Percentiles rank a stretch among this genome's conserved stretches.
Conservation (phyloP, 1,139 yeast species). For the Suhomyces chickasaworum region DNA sequence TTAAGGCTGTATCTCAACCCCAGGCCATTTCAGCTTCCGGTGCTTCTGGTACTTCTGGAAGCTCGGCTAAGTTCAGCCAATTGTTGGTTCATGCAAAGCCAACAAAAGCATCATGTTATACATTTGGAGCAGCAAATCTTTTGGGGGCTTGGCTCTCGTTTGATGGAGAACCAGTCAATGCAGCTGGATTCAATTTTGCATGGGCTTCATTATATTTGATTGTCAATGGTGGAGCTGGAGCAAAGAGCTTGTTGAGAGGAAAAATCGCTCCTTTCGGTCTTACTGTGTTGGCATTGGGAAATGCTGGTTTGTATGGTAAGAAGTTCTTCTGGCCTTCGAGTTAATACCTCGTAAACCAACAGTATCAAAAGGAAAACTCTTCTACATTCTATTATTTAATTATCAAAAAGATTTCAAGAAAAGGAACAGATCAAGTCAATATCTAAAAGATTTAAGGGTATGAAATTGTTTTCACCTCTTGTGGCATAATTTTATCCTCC, state of each 20-base stretch:
- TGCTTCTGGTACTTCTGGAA: slow-evolving; percentile 34
- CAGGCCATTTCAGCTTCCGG: slow-evolving; percentile 21
- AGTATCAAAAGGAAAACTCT: too few species aligned
- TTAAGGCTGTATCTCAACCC: slow-evolving; percentile 21
- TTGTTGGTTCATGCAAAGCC: slow-evolving; percentile 36
- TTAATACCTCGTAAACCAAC: too few species aligned
- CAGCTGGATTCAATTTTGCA: slow-evolving; percentile 85
- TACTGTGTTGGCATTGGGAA: slow-evolving; percentile 59
- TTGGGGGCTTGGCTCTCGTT: slow-evolving; percentile 79
- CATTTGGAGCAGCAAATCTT: slow-evolving; percentile 63
- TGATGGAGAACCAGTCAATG: slow-evolving; percentile 82
- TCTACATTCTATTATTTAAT: too few species aligned
- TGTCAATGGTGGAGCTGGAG: slow-evolving; percentile 68
- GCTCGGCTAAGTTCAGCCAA: slow-evolving; percentile 31
- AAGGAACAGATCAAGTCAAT: too few species aligned
- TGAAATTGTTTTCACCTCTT: too few species aligned
- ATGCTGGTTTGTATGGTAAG: slow-evolving; percentile 68
- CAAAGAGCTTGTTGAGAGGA: slow-evolving; percentile 39
- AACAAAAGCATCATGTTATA: slow-evolving; percentile 38
- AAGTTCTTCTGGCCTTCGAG: slow-evolving; percentile 57
- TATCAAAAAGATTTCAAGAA: too few species aligned
- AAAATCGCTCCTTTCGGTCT: slow-evolving; percentile 64
- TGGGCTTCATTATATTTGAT: slow-evolving; percentile 82
- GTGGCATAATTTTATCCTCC: too few species aligned
- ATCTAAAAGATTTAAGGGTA: too few species aligned